Base-by-base conservation (phyloP, 805 yeast species). In the Jamesozyma hellenica region DNA sequence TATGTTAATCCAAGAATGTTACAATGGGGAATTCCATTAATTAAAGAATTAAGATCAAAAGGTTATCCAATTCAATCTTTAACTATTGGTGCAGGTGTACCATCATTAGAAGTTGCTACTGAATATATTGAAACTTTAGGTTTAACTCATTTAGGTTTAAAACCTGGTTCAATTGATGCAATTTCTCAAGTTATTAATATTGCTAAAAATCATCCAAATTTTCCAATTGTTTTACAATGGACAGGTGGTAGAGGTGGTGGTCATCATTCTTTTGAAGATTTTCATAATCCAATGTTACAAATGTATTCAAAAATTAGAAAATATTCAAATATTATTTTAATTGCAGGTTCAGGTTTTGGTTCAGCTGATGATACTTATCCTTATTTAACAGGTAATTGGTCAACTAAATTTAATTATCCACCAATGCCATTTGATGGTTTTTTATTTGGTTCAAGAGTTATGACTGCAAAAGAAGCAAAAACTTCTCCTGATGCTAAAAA, bases 221-320 rank as follows among this genome's bases (percentile, higher is more conserved):
- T 92, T 88, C 99, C 98, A 48, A 86, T 92, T 57, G 90, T 92
- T 41, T 69, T 92, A 54, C 98, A 92, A 72, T 92, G 99, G 99
- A 92, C 99, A 44, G 98, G 97, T 75, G 99, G 99, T 66, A 88
- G 99, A 75, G 99, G 96, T 70, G 99, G 99, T 75, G 99, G 99
- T 60, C 99, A 92, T 65, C 99, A 92, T 66, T 90, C 97, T 37
- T 92, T 79, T 59, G 99, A 92, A 73, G 99, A 92, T 69, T 87
- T 90, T 92, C 98, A 92, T 66, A 90, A 88, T 60, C 97, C 98
- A 51, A 75, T 92, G 51, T 69, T 92, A 59, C 95, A 86, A 65
- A 92, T 92, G 90, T 92, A 92, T 67, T 71, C 95, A 50, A 82
- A 82, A 71, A 82, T 92, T 56, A 83, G 99, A 75, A 82, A 86